These are phyloP conservation scores for Exutisphaerella laricina DNA, from an alignment of 2,329 filamentous ascomycete species.

Conservation along the genomic window DNA sequence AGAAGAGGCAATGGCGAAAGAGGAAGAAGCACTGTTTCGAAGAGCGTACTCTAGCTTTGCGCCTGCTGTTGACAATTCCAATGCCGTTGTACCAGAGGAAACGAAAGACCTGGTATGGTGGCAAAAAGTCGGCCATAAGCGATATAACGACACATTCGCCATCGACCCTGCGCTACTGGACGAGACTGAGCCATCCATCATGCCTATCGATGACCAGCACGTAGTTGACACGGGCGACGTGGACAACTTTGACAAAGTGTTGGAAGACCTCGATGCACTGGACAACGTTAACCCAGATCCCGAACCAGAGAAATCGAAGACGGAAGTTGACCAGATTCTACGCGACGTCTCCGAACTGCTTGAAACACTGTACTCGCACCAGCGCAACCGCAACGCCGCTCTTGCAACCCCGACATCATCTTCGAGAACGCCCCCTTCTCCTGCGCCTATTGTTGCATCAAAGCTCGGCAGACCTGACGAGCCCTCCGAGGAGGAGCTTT, in stretches of 20 bases:
- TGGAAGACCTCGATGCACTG: conserved; percentile 24
- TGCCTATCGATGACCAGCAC: not conserved
- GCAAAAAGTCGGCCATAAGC: conserved; percentile 62
- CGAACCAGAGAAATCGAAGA: conserved; percentile 30
- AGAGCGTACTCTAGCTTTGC: conserved; percentile 77
- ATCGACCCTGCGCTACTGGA: conserved; percentile 41
- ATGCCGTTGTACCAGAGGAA: conserved; percentile 62
- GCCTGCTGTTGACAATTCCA: conserved; percentile 66
- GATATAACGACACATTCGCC: conserved; percentile 60
- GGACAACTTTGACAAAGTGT: conserved; percentile 26
- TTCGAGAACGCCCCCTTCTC: conserved; percentile 41
- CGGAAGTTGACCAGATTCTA: conserved; percentile 47
- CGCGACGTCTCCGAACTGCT: conserved; percentile 70
- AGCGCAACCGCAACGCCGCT: conserved; percentile 69
- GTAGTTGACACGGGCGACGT: conserved; percentile 35
- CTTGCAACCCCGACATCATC: conserved; percentile 41
- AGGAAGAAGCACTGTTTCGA: conserved; percentile 66
- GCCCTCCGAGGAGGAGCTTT: conserved; percentile 56
- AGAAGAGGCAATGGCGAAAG: conserved; percentile 47
- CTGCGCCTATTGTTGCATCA: conserved; percentile 57
- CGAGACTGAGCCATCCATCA: conserved; percentile 27
- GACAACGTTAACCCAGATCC: conserved; percentile 14
- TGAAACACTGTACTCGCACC: conserved; percentile 70
- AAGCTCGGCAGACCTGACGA: conserved; percentile 55
- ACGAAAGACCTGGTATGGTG: conserved; percentile 69